A percentile compares a stretch with the other conserved stretches of the same genome.
Conservation (phyloP, 225 moss, liverwort and hornwort species). For the Bryoerythrophyllum caledonicum region DNA sequence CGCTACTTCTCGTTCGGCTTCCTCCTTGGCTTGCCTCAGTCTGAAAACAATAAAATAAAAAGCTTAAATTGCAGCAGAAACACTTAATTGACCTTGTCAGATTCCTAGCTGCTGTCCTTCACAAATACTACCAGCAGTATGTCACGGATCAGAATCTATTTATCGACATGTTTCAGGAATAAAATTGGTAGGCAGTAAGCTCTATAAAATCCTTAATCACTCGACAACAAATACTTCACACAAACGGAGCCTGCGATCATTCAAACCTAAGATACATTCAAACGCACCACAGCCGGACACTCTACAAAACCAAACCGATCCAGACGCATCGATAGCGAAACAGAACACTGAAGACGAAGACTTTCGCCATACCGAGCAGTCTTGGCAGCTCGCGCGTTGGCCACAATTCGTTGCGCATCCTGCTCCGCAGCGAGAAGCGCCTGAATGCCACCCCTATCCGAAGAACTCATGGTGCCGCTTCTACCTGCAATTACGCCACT, state of each 20-base stretch:
- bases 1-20: slow-evolving; percentile 90
- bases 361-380: slow-evolving; percentile 46
- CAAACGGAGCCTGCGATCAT: not conserved
- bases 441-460: slow-evolving; percentile 94
- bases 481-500: slow-evolving; percentile 14
- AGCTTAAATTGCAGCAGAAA: not conserved
- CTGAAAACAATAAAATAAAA: slow-evolving; percentile 33
- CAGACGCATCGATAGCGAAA: not conserved
- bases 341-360: not conserved
- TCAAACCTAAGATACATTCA: not conserved
- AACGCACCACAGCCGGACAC: not conserved
- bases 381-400: slow-evolving; percentile 75
- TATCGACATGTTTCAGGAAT: not conserved
- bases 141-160: not conserved
- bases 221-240: not conserved
- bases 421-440: slow-evolving; percentile 92
- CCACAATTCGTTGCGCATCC: slow-evolving; percentile 92
- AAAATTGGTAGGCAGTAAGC: not conserved
- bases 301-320: not conserved
- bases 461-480: slow-evolving; percentile 48
- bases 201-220: not conserved
- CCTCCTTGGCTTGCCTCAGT: slow-evolving; percentile 93
- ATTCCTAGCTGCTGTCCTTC: not conserved
- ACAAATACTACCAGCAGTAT: not conserved
- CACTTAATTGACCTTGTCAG: not conserved